A percentile compares a stretch with the other conserved stretches of the same genome.
Evolutionary conservation across 2,329 filamentous ascomycete genomes (phyloP).

Genomic region (Geosmithia putterillii): DNA sequence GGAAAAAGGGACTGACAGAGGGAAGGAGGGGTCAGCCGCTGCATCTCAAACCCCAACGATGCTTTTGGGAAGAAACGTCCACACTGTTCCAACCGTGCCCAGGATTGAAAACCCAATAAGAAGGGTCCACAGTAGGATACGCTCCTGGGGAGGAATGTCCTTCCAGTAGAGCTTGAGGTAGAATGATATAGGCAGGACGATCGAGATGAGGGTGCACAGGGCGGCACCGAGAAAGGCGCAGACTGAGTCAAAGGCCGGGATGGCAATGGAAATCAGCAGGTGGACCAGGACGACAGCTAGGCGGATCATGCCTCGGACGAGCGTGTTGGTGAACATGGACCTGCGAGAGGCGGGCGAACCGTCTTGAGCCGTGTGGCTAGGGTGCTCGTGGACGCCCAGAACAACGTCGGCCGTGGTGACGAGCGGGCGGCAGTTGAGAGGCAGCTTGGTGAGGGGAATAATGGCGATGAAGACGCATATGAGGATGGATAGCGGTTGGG

Average conservation of each 20-base stretch:
- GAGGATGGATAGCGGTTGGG: slow-evolving; percentile 57
- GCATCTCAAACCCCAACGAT: slow-evolving; percentile 43
- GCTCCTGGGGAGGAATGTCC: slow-evolving; percentile 54
- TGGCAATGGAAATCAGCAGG: slow-evolving; percentile 55
- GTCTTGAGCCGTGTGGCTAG: slow-evolving; percentile 18
- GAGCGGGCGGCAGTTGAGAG: slow-evolving; percentile 78
- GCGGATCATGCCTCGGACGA: slow-evolving; percentile 48
- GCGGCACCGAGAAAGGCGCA: slow-evolving; percentile 86
- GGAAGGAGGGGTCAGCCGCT: too few relatives aligned
- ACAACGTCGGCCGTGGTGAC: slow-evolving; percentile 75
- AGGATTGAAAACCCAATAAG: slow-evolving; percentile 58
- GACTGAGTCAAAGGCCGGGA: slow-evolving; percentile 75
- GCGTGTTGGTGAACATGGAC: slow-evolving; percentile 26
- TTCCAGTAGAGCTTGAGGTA: slow-evolving; percentile 80
- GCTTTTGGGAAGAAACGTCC: slow-evolving; percentile 76
- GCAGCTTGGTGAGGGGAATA: slow-evolving; percentile 92
- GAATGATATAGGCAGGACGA: slow-evolving; percentile 79
- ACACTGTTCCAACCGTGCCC: slow-evolving; percentile 69
- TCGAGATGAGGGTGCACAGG: slow-evolving; percentile 86
- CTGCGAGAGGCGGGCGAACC: slow-evolving; percentile 24
- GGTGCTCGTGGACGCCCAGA: slow-evolving; percentile 51
- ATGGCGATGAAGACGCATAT: slow-evolving; percentile 82
- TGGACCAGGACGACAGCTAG: slow-evolving; percentile 59
- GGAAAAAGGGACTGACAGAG: too few relatives aligned
- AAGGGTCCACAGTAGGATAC: slow-evolving; percentile 52